phyloP scores from a whole-genome alignment of 345 rosid species.

The Geranium brycei region DNA sequence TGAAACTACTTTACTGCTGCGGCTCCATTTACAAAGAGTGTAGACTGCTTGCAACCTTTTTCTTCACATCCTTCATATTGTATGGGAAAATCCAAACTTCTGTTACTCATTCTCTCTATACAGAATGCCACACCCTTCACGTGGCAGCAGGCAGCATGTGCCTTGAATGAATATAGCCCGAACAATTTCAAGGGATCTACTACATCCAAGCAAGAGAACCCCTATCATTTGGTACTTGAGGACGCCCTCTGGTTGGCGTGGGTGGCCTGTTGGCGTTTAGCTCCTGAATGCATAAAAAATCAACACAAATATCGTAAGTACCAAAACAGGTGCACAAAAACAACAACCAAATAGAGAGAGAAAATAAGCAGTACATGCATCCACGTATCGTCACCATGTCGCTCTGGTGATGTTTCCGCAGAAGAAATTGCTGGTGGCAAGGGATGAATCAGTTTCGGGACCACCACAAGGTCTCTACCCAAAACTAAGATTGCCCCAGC shows the following conservation, averaged over 20 bases:
- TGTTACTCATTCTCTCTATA: slow-evolving; percentile 13
- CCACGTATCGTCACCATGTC: slow-evolving; percentile 89
- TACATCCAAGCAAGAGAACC: slow-evolving; percentile 91
- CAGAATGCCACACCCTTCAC: slow-evolving; percentile 26
- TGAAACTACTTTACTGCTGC: too few relatives aligned
- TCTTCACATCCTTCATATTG: slow-evolving; percentile 7
- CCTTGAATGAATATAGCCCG: slow-evolving; percentile 13
- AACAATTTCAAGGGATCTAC: slow-evolving; percentile 14
- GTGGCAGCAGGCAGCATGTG: slow-evolving; percentile 18
- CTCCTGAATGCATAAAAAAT: slow-evolving; percentile 38
- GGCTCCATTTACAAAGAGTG: too few relatives aligned
- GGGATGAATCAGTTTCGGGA: slow-evolving; percentile 93
- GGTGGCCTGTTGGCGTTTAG: slow-evolving; percentile 91
- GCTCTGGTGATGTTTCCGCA: slow-evolving; percentile 73
- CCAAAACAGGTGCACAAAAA: neutral
- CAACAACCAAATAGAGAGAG: neutral
- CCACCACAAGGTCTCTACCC: slow-evolving; percentile 98
- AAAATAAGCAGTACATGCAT: slow-evolving; percentile 57
- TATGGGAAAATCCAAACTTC: slow-evolving; percentile 17
- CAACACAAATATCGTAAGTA: neutral
- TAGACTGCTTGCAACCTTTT: too few relatives aligned
- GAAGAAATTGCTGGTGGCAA: slow-evolving; percentile 85
- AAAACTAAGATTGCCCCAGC: slow-evolving; percentile 95
- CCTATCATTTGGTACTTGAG: slow-evolving; percentile 65
- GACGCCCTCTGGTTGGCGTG: slow-evolving; percentile 94